Conservation (phyloP, 2,329 filamentous ascomycete genomes). For the Fusarium denticulatum region DNA sequence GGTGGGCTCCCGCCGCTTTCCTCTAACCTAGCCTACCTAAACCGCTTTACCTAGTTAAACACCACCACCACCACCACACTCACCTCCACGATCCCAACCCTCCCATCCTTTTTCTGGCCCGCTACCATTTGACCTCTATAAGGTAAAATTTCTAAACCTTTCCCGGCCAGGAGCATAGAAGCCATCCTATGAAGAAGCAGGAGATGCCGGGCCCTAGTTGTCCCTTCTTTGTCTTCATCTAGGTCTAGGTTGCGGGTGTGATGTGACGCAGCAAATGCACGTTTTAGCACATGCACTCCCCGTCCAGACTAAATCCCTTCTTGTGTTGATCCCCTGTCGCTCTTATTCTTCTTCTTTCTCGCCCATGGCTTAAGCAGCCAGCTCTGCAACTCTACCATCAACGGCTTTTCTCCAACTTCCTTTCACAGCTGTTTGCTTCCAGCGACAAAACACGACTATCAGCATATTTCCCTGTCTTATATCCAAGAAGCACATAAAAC, state of each 20-base stretch:
- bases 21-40: conserved; percentile 24
- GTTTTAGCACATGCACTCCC: conserved; percentile 35
- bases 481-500: conserved; percentile 3
- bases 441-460: background rate
- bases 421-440: background rate
- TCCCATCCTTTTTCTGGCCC: conserved; percentile 32
- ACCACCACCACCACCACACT: conserved; percentile 28
- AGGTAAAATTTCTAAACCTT: conserved; percentile 23
- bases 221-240: conserved; percentile 29
- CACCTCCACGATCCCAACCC: conserved; percentile 22
- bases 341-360: conserved; percentile 27
- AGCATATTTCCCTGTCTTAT: conserved; percentile 3
- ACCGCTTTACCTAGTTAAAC: conserved; percentile 29
- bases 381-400: conserved; percentile 14
- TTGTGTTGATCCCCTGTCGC: conserved; percentile 30
- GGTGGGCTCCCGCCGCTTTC: conserved; percentile 24
- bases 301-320: conserved; percentile 15
- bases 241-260: conserved; percentile 27
- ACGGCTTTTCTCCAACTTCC: background rate
- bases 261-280: conserved; percentile 36
- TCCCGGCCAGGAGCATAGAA: conserved; percentile 19
- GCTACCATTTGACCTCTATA: conserved; percentile 27
- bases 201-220: conserved; percentile 10
- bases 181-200: conserved; percentile 24
- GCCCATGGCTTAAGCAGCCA: conserved; percentile 13